Evolutionary conservation across 2,329 filamentous ascomycete genomes (phyloP).

Genomic region (Phialocephala subalpina): DNA sequence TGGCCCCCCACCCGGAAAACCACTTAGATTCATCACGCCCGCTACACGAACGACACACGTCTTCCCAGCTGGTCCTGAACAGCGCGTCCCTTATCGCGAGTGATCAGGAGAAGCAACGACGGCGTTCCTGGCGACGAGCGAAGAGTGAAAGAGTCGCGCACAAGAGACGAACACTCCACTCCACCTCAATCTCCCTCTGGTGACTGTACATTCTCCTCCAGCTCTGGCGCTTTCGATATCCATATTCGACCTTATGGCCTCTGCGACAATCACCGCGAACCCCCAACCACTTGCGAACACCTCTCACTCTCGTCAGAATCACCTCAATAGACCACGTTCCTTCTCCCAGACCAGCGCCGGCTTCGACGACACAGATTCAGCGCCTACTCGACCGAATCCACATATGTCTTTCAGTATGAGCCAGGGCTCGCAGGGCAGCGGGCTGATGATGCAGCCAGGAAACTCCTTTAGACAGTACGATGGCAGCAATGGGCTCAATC

Average conservation of each 20-base stretch:
- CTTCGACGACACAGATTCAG: constrained; percentile 36
- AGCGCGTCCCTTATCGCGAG: constrained; percentile 36
- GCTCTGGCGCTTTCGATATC: constrained; percentile 18
- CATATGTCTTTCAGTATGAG: constrained; percentile 46
- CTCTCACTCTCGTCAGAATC: constrained; percentile 41
- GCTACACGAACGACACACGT: constrained; percentile 37
- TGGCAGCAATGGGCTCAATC: constrained; percentile 34
- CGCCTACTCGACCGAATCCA: constrained; percentile 28
- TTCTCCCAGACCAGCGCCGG: constrained; percentile 33
- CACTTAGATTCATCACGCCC: constrained; percentile 35
- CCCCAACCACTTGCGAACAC: constrained; percentile 40
- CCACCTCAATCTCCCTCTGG: constrained; percentile 12
- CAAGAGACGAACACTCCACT: constrained; percentile 4
- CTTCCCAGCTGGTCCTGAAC: constrained; percentile 18
- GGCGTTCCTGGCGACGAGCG: neutral
- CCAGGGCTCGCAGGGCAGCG: constrained; percentile 43
- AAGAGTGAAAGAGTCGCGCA: constrained; percentile 13
- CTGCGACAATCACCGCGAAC: constrained; percentile 38
- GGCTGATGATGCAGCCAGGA: constrained; percentile 44
- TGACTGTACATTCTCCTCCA: constrained; percentile 25
- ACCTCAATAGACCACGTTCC: constrained; percentile 34
- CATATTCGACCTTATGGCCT: constrained; percentile 34
- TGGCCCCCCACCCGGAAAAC: constrained; percentile 22
- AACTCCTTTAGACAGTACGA: constrained; percentile 43
- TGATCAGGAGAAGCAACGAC: constrained; percentile 18